Conservation (phyloP, 345 rosid species). For the Kernera saxatilis region DNA sequence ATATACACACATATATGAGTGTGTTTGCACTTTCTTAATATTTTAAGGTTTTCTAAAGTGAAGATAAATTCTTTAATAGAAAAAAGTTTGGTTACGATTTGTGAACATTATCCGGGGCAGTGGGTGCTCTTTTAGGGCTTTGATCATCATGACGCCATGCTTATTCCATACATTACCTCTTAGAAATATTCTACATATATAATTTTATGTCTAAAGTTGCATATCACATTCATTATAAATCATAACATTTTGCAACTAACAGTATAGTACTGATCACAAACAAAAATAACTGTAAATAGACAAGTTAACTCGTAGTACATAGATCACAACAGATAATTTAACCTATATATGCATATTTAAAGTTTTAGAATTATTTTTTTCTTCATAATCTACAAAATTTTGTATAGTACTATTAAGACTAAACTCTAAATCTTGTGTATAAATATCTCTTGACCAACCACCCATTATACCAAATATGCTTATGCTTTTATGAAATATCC, state of each 20-base stretch:
- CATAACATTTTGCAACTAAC: neutral
- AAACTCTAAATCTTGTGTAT: too few relatives aligned
- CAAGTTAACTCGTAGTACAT: neutral
- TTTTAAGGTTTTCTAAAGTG: conserved; percentile 15
- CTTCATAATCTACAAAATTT: too few relatives aligned
- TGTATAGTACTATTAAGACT: too few relatives aligned
- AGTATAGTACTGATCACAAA: neutral
- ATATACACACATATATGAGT: conserved; percentile 17
- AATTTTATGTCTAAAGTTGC: neutral
- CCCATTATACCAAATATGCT: too few relatives aligned
- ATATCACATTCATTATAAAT: neutral
- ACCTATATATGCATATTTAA: neutral
- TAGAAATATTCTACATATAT: neutral
- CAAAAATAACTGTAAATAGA: neutral
- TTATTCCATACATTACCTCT: conserved; percentile 9
- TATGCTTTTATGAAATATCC: too few relatives aligned
- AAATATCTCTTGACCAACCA: too few relatives aligned
- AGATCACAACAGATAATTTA: neutral
- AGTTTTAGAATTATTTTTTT: too few relatives aligned
- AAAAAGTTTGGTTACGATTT: conserved; percentile 17
- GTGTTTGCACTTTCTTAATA: conserved; percentile 26
- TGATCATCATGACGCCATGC: conserved; percentile 33
- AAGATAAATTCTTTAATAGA: conserved; percentile 11
- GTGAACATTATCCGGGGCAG: conserved; percentile 23
- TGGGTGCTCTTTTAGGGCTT: conserved; percentile 35